phyloP scores from a whole-genome alignment of 176 grass and related monocot species.

The Carex scoparia region DNA sequence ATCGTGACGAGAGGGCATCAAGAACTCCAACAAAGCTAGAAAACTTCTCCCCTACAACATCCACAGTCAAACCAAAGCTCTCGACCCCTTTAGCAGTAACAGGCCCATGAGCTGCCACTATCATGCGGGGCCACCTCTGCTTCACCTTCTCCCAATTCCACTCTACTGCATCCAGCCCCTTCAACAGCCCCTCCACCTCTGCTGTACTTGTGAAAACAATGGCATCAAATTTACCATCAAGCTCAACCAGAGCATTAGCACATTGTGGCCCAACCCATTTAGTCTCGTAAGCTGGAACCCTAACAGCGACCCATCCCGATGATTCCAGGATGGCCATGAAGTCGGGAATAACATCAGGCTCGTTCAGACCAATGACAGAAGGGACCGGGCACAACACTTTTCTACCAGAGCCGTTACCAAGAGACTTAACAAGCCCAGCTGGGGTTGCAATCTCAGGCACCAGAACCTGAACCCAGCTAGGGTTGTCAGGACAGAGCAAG shows the following conservation, averaged over 20 bases:
- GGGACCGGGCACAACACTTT: constrained; percentile 72
- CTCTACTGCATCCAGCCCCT: constrained; percentile 49
- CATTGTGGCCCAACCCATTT: constrained; percentile 57
- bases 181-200: constrained; percentile 82
- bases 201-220: constrained; percentile 81
- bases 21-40: constrained; percentile 70
- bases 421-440: constrained; percentile 39
- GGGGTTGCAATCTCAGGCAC: constrained; percentile 54
- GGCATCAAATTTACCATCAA: constrained; percentile 40
- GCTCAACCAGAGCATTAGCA: constrained; percentile 26
- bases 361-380: constrained; percentile 42
- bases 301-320: constrained; percentile 47
- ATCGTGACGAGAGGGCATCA: constrained; percentile 37
- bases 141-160: constrained; percentile 63
- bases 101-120: constrained; percentile 69
- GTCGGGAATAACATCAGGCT: constrained; percentile 55
- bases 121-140: constrained; percentile 45
- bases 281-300: constrained; percentile 58
- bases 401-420: constrained; percentile 44
- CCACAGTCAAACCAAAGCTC: constrained; percentile 47
- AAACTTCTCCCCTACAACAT: constrained; percentile 63
- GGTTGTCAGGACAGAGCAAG: constrained; percentile 31
- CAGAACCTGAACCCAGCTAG: constrained; percentile 31
- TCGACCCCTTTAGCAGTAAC: constrained; percentile 65
- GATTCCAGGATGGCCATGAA: constrained; percentile 48